Evolutionary conservation across 2,329 filamentous ascomycete species (phyloP).

Genomic region (Calonectria montana): DNA sequence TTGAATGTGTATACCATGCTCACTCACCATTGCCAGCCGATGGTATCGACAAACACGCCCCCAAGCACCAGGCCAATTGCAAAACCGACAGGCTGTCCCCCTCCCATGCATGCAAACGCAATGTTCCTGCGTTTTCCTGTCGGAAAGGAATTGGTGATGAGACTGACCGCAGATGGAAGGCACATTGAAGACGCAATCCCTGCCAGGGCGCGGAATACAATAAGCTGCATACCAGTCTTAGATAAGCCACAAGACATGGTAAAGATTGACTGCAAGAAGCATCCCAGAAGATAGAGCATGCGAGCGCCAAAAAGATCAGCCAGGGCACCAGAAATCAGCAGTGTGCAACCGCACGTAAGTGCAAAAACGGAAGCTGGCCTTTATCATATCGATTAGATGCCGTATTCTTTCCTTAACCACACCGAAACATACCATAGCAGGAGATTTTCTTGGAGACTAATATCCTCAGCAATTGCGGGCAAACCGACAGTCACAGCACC

Average conservation of each 20-base stretch:
- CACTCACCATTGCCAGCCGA: constrained; percentile 53
- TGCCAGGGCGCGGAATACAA: constrained; percentile 44
- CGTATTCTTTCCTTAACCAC: neutral
- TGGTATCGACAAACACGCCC: constrained; percentile 54
- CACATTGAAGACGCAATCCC: constrained; percentile 47
- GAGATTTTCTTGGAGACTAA: neutral
- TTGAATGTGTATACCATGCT: no score
- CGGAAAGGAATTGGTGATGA: constrained; percentile 46
- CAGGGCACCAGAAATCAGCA: neutral
- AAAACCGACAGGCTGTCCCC: constrained; percentile 56
- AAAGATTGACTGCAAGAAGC: constrained; percentile 30
- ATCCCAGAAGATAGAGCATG: constrained; percentile 1
- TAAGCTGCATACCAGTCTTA: constrained; percentile 43
- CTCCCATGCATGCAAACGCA: constrained; percentile 52
- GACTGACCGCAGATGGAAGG: constrained; percentile 45
- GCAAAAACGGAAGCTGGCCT: constrained; percentile 6
- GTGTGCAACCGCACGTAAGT: neutral
- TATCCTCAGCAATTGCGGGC: neutral
- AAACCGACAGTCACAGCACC: neutral
- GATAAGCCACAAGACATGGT: constrained; percentile 45
- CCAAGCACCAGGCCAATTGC: constrained; percentile 40
- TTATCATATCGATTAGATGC: neutral
- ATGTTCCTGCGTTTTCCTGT: constrained; percentile 47
- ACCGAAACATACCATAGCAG: neutral
- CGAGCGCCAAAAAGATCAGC: constrained; percentile 5